Evolutionary conservation across 345 rosid species (phyloP).

Genomic region (thale cress (Arabidopsis thaliana)): TAIR10.1 NC_003074.8:20056501-20057000

Average conservation of each 20-base stretch:
- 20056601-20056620: too few relatives aligned
- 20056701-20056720: too few relatives aligned
- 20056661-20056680: too few relatives aligned
- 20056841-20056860: constrained; percentile 38
- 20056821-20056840: not conserved
- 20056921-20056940: not conserved
- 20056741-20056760: constrained; percentile 17
- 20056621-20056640: too few relatives aligned
- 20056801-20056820: not conserved
- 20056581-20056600: too few relatives aligned
- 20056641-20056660: too few relatives aligned
- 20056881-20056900: constrained; percentile 69
- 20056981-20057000: constrained; percentile 13
- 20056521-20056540: too few relatives aligned
- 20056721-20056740: constrained; percentile 11
- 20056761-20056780: constrained; percentile 36
- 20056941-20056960: not conserved
- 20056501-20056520: too few relatives aligned
- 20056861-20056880: constrained; percentile 90
- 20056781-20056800: constrained; percentile 22
- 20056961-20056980: constrained; percentile 9
- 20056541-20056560: too few relatives aligned
- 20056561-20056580: too few relatives aligned
- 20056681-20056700: too few relatives aligned
- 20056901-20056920: constrained; percentile 63